Percentiles rank a stretch among this genome's conserved stretches.
phyloP scores from a whole-genome alignment of 2,329 filamentous ascomycete genomes.

The Penicillium sp. region DNA sequence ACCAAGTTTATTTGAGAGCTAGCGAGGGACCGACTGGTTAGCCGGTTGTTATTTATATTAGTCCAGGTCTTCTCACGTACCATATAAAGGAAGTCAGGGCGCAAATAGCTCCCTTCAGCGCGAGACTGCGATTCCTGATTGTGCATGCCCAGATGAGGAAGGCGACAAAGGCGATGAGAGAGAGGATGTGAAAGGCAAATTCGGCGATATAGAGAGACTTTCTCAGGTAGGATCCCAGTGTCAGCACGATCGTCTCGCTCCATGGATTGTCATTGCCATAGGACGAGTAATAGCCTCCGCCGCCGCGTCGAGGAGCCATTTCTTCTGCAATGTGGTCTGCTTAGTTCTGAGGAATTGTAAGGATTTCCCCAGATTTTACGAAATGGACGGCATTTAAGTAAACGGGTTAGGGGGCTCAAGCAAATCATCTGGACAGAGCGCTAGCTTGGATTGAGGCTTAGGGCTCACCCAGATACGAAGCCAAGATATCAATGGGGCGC shows the following conservation, averaged over 20 bases:
- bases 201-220: constrained; percentile 3
- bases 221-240: neutral
- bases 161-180: constrained; percentile 11
- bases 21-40: neutral
- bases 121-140: constrained; percentile 12
- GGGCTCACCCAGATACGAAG: constrained; percentile 1
- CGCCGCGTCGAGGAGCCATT: constrained; percentile 15
- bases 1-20: constrained; percentile 11
- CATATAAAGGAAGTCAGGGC: constrained; percentile 12
- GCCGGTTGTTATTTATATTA: neutral
- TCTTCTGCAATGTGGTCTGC: neutral
- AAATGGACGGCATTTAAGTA: neutral
- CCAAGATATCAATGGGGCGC: neutral
- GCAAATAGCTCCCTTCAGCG: constrained; percentile 9
- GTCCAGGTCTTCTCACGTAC: constrained; percentile 2
- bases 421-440: neutral
- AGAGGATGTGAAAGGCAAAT: constrained; percentile 16
- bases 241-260: constrained; percentile 1
- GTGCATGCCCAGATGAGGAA: constrained; percentile 16
- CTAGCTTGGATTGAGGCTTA: constrained; percentile 1
- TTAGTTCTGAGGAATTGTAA: neutral
- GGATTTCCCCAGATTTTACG: neutral
- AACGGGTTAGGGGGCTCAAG: neutral
- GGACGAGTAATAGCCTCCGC: constrained; percentile 1
- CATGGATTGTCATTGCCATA: constrained; percentile 1